Percentiles rank a stretch among this genome's conserved stretches.
Evolutionary conservation across 2,329 filamentous ascomycete species (phyloP).

Genomic region (Xylariaceae sp.): DNA sequence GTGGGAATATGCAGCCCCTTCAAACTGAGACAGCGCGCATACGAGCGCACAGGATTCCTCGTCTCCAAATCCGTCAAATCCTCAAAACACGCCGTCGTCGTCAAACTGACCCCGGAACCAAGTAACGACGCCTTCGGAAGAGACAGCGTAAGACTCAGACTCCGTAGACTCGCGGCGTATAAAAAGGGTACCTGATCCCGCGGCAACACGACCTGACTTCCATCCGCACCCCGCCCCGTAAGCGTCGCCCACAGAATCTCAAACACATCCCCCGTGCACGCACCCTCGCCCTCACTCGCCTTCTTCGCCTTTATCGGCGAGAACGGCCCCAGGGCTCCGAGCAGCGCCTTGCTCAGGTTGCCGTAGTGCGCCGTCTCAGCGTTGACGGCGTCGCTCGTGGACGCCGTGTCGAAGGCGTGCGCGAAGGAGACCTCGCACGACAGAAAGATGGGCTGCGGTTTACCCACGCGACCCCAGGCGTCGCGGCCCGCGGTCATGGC

Average conservation of each 20-base stretch:
- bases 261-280: conserved; percentile 32
- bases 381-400: conserved; percentile 54
- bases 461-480: conserved; percentile 59
- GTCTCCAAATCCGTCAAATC: conserved; percentile 9
- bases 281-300: not conserved
- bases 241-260: conserved; percentile 36
- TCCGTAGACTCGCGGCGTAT: conserved; percentile 35
- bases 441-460: conserved; percentile 57
- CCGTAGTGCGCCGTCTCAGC: conserved; percentile 74
- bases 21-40: conserved; percentile 42
- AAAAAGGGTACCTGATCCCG: conserved; percentile 34
- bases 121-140: conserved; percentile 66
- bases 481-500: conserved; percentile 55
- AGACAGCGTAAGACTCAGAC: conserved; percentile 47
- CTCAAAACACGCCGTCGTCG: conserved; percentile 40
- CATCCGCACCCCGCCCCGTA: conserved; percentile 35
- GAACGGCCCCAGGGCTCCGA: conserved; percentile 40
- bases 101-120: conserved; percentile 54
- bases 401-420: conserved; percentile 52
- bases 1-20: conserved; percentile 58
- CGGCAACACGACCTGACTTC: conserved; percentile 28
- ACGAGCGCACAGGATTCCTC: conserved; percentile 28
- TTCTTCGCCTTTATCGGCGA: not conserved
- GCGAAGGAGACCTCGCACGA: conserved; percentile 55
- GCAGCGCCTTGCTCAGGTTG: conserved; percentile 59